phyloP scores from a whole-genome alignment of 768 basidiomycete species.

The Boletus tomentosulus region DNA sequence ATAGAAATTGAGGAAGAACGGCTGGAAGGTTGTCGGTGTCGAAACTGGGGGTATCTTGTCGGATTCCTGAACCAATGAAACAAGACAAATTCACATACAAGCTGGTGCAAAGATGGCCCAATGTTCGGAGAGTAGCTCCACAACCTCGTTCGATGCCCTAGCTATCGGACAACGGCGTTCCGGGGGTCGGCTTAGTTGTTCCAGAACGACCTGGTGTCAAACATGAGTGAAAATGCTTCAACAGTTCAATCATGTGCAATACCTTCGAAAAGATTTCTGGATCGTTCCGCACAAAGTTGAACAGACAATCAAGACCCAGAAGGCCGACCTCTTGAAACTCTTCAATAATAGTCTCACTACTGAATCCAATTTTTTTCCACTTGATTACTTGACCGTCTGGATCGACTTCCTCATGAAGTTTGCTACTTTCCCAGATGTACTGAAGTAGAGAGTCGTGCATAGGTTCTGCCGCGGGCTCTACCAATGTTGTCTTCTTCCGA shows the following conservation, averaged over 20 bases:
- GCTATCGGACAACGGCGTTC: slow-evolving; percentile 81
- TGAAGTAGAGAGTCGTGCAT: slow-evolving; percentile 54
- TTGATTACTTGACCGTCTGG: slow-evolving; percentile 48
- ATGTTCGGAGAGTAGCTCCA: slow-evolving; percentile 78
- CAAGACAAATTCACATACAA: slow-evolving; percentile 45
- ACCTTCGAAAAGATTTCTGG: slow-evolving; percentile 76
- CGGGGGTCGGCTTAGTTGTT: slow-evolving; percentile 70
- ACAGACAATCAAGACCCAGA: slow-evolving; percentile 79
- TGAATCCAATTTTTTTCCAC: slow-evolving; percentile 79
- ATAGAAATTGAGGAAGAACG: slow-evolving; percentile 83
- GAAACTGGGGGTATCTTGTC: slow-evolving; percentile 43
- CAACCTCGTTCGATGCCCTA: slow-evolving; percentile 80
- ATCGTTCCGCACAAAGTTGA: slow-evolving; percentile 65
- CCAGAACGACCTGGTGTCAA: slow-evolving; percentile 58
- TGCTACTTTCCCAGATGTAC: slow-evolving; percentile 65
- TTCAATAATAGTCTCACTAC: slow-evolving; percentile 64
- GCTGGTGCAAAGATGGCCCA: slow-evolving; percentile 85
- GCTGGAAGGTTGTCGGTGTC: slow-evolving; percentile 76
- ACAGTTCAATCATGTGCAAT: not conserved
- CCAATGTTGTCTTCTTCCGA: slow-evolving; percentile 74
- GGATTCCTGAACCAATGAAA: not conserved
- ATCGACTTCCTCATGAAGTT: slow-evolving; percentile 51
- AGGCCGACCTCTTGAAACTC: slow-evolving; percentile 80
- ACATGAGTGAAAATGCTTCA: slow-evolving; percentile 4
- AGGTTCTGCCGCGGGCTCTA: slow-evolving; percentile 63